A percentile compares a stretch with the other conserved stretches of the same genome.
phyloP scores from a whole-genome alignment of 257 asterid species.

The Scutellaria minor region DNA sequence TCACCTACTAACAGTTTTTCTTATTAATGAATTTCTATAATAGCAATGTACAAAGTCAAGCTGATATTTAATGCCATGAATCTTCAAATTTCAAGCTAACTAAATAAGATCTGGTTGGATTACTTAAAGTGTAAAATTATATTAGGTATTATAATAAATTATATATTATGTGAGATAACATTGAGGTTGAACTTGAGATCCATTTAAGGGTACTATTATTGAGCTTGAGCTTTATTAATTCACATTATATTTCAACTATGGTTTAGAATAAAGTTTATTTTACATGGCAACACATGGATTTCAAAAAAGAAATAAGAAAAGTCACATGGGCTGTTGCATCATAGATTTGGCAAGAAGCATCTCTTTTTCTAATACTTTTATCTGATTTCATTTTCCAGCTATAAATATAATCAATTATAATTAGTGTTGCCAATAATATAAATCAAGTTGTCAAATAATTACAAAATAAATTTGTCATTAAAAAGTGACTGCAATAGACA shows the following conservation, averaged over 20 bases:
- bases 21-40: conserved; percentile 19
- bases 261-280: background rate
- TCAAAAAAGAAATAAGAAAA: background rate
- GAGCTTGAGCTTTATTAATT: too few relatives aligned
- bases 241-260: background rate
- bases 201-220: too few relatives aligned
- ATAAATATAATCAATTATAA: background rate
- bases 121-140: too few relatives aligned
- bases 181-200: too few relatives aligned
- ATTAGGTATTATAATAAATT: too few relatives aligned
- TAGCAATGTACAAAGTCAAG: conserved; percentile 1
- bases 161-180: too few relatives aligned
- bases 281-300: conserved; percentile 22
- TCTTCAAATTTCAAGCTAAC: background rate
- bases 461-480: background rate
- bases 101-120: background rate
- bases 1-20: conserved; percentile 20
- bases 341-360: conserved; percentile 18
- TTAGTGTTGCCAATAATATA: background rate
- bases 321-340: conserved; percentile 41
- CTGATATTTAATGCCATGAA: background rate
- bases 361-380: conserved; percentile 3
- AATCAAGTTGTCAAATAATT: conserved; percentile 28
- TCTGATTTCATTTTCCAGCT: conserved; percentile 9
- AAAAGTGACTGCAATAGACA: background rate